Conservation (phyloP, 495 filamentous ascomycete genomes). For the Extremus antarcticus region DNA sequence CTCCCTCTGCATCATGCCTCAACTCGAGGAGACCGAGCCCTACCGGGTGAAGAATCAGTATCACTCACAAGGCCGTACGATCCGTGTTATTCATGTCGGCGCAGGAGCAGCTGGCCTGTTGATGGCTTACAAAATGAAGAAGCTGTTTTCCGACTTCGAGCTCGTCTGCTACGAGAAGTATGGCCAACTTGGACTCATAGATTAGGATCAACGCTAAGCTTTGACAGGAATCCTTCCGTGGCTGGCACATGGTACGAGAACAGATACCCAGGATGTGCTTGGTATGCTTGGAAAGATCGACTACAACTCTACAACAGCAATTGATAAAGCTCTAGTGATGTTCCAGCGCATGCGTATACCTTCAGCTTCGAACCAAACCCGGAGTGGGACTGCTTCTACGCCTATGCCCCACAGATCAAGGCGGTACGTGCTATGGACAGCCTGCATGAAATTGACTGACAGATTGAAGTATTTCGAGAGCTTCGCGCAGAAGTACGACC, state of each 20-base stretch:
- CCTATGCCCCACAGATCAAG: background rate
- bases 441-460: too few species aligned
- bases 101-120: constrained; percentile 22
- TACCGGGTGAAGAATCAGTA: background rate
- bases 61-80: constrained; percentile 10
- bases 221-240: background rate
- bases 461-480: constrained; percentile 25
- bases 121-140: constrained; percentile 24
- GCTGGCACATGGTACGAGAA: constrained; percentile 26
- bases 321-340: background rate
- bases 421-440: too few species aligned
- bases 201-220: background rate
- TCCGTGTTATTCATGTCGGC: constrained; percentile 23
- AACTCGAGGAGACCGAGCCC: background rate
- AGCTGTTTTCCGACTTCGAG: constrained; percentile 14
- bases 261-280: constrained; percentile 21
- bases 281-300: constrained; percentile 24
- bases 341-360: constrained; percentile 14
- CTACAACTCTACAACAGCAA: constrained; percentile 16
- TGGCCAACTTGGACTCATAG: background rate
- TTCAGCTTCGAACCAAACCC: constrained; percentile 24
- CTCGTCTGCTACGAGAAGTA: constrained; percentile 26
- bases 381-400: constrained; percentile 25
- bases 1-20: background rate
- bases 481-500: constrained; percentile 5